Percentiles rank a stretch among this genome's conserved stretches.
phyloP scores from a whole-genome alignment of 2,329 filamentous ascomycete species.

The Microdochium bolleyi region DNA sequence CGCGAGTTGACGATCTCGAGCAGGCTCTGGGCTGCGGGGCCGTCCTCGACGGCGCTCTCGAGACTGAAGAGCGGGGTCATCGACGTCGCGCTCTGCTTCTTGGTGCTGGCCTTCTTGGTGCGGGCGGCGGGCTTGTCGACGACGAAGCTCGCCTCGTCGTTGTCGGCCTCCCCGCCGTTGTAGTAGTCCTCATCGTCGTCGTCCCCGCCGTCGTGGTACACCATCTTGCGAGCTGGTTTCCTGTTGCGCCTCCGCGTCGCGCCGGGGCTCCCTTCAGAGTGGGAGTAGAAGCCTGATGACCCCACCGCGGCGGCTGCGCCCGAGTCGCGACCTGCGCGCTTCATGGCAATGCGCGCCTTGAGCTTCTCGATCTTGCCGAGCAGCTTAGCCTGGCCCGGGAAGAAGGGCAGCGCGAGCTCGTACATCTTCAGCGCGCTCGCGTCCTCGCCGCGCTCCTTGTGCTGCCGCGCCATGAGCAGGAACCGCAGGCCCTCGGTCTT shows the following conservation, averaged over 20 bases:
- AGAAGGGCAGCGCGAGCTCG: constrained; percentile 74
- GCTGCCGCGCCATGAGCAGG: constrained; percentile 84
- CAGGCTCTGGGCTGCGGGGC: constrained; percentile 34
- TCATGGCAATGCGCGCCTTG: constrained; percentile 38
- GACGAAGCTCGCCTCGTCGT: constrained; percentile 8
- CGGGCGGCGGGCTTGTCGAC: neutral
- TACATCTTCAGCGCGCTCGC: constrained; percentile 76
- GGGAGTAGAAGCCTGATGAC: neutral
- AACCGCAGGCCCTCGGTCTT: constrained; percentile 78
- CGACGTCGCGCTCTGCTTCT: neutral
- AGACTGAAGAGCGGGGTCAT: neutral
- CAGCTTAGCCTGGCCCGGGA: constrained; percentile 77
- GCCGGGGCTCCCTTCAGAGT: constrained; percentile 1
- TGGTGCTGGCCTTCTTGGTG: neutral
- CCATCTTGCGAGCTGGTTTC: constrained; percentile 7
- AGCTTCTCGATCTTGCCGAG: constrained; percentile 61
- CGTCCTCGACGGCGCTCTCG: neutral
- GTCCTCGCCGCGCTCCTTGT: constrained; percentile 77
- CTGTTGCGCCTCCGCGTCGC: constrained; percentile 2
- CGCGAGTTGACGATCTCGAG: constrained; percentile 68
- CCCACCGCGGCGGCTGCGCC: neutral
- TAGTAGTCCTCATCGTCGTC: constrained; percentile 9
- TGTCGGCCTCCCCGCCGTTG: constrained; percentile 12
- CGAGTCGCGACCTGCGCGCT: constrained; percentile 16
- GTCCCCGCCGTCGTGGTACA: constrained; percentile 12